Base-by-base conservation (phyloP, 345 rosid genomes). In the Camelina sativa region DNA sequence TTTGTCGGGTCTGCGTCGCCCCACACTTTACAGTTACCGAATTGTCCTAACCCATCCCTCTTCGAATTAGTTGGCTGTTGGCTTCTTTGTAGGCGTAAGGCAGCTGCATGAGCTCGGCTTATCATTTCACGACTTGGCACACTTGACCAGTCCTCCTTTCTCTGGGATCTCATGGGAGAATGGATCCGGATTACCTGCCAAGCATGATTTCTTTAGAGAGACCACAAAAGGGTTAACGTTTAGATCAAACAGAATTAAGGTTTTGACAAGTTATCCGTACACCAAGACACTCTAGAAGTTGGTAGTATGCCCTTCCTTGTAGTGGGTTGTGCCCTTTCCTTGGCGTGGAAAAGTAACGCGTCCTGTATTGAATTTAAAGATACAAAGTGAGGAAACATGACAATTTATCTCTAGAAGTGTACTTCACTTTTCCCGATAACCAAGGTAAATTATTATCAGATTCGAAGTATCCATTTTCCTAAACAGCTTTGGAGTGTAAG, bases 321-420 rank as follows among this genome's bases (percentile, higher is more conserved):
- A 95, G 97, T 50, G 98, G 99, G 84, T 89, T 95, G 76, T 92
- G 99, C 73, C 99, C 99, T 86, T 95, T 85, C 85, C 93, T 83
- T 4, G 97, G 97, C 15, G 86, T 71, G 22, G 99, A 90, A 84
- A 95, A 95, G 85, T 95, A 92, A 58, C 98, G 83, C 2, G 98
- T 95, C 99, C 99, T 92, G 58, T 71, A 72, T 34, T 16, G 44
- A 57, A 23, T 15, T 17, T 4, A 13, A 12, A 46, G 13, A 54
- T 11, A 64, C 52, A 53, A 67, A 53, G 62, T 67, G 60, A 72
- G 70, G 25, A 62, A 56, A 48, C 50, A 63, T 63, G 65, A 20
- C 3, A 15, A 17, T 17, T 16, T 20, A 23, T 30, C 6, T 47
- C 34, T 34, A 60, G 32, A 74, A 74, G 20, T 8, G 12, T 43